Percentiles rank a stretch among this genome's conserved stretches.
Conservation (phyloP, 257 asterid species). For the Catharanthus roseus region DNA sequence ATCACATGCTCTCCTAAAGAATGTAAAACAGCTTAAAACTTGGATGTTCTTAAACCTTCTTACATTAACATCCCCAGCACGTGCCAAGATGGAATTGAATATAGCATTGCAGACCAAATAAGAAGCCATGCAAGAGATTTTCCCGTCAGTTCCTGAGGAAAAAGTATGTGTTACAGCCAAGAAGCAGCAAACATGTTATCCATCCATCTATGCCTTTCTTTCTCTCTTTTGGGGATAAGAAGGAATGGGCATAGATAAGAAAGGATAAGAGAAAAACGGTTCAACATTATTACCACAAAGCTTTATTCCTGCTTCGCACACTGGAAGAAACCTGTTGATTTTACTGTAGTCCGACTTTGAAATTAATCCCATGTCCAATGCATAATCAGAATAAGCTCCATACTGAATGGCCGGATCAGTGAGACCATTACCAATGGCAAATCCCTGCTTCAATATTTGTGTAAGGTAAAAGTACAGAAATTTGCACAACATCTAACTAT, state of each 20-base stretch:
- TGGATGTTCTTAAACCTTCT: slow-evolving; percentile 16
- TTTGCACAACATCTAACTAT: background rate
- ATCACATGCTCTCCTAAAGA: background rate
- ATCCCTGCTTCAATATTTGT: slow-evolving; percentile 49
- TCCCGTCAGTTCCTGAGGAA: slow-evolving; percentile 80
- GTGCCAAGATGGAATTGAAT: slow-evolving; percentile 53
- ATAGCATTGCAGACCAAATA: slow-evolving; percentile 67
- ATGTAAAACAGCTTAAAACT: background rate
- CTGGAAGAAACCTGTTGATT: slow-evolving; percentile 74
- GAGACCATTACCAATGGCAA: slow-evolving; percentile 93
- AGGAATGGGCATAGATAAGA: slow-evolving; percentile 3
- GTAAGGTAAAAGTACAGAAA: slow-evolving; percentile 18
- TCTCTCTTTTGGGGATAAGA: background rate
- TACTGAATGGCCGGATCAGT: slow-evolving; percentile 92
- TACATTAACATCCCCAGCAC: slow-evolving; percentile 74
- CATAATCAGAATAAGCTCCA: slow-evolving; percentile 87
- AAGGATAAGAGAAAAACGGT: slow-evolving; percentile 3
- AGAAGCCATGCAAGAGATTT: slow-evolving; percentile 78
- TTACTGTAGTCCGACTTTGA: slow-evolving; percentile 61
- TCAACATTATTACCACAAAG: slow-evolving; percentile 60
- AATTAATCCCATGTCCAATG: slow-evolving; percentile 75
- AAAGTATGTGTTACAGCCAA: slow-evolving; percentile 17
- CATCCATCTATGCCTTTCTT: background rate
- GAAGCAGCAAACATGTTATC: slow-evolving; percentile 1
- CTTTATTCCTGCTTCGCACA: slow-evolving; percentile 72